Percentiles rank a stretch among this genome's conserved stretches.
Conservation (phyloP, 2,329 filamentous ascomycete genomes). For the Aspergillus floridensis region DNA sequence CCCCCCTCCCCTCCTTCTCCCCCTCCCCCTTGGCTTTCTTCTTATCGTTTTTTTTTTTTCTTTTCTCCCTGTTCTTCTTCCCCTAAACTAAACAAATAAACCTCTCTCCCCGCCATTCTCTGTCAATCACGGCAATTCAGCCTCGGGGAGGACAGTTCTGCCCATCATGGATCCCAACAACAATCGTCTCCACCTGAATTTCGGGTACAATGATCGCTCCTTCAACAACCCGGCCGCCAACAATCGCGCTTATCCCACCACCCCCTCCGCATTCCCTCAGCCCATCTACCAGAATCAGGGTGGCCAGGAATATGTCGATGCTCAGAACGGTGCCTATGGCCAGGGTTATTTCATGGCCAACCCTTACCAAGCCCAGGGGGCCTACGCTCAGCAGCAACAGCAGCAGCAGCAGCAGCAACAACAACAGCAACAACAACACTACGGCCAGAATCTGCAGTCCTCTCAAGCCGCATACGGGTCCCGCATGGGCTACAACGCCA, state of each 20-base stretch:
- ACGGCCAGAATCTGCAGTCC: conserved; percentile 55
- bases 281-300: conserved; percentile 68
- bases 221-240: conserved; percentile 55
- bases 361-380: conserved; percentile 56
- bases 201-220: conserved; percentile 60
- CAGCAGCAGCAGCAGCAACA: background rate
- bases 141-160: conserved; percentile 49
- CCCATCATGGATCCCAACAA: conserved; percentile 54
- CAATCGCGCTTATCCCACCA: conserved; percentile 76
- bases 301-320: conserved; percentile 60
- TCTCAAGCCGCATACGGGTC: conserved; percentile 55
- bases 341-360: conserved; percentile 63
- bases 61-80: conserved; percentile 8
- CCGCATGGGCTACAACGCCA: conserved; percentile 55
- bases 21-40: conserved; percentile 15
- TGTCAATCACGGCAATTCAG: conserved; percentile 8
- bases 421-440: conserved; percentile 32
- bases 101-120: conserved; percentile 8
- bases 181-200: conserved; percentile 49
- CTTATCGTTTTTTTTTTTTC: background rate
- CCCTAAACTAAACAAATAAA: conserved; percentile 5
- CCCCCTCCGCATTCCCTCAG: conserved; percentile 93
- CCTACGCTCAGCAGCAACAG: conserved; percentile 41
- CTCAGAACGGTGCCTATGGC: conserved; percentile 42
- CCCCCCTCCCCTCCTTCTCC: background rate